Evolutionary conservation across 495 filamentous ascomycete genomes (phyloP).

Genomic region (Talaromyces nanjingensis): DNA sequence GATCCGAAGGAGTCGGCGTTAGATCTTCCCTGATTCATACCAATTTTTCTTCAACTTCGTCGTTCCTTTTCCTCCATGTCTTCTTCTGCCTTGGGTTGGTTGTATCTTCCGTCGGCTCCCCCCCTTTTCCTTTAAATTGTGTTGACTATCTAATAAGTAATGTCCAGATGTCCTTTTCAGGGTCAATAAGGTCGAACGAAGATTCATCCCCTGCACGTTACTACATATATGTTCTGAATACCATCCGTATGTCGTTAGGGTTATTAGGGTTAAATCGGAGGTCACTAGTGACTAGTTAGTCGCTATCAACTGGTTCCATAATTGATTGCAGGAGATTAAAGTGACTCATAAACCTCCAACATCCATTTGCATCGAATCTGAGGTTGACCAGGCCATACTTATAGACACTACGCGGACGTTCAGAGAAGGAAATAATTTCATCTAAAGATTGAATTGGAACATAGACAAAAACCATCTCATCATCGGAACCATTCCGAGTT

Average conservation of each 20-base stretch:
- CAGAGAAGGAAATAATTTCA: too few species aligned
- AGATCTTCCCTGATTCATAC: not conserved
- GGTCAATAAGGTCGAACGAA: not conserved
- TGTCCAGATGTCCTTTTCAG: too few species aligned
- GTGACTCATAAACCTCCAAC: not conserved
- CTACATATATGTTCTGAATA: too few species aligned
- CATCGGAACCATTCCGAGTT: not conserved
- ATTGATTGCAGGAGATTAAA: not conserved
- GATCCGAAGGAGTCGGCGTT: not conserved
- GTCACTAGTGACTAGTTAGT: too few species aligned
- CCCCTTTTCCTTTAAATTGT: too few species aligned
- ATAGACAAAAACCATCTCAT: not conserved
- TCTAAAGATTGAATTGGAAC: too few species aligned
- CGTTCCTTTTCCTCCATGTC: not conserved
- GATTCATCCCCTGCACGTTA: too few species aligned
- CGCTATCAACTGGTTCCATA: not conserved
- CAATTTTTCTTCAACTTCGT: not conserved
- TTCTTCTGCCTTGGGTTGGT: not conserved
- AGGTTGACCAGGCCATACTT: not conserved
- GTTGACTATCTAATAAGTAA: too few species aligned
- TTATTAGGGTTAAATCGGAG: not conserved
- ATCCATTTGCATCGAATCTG: not conserved
- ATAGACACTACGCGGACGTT: not conserved
- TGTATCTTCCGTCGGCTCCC: too few species aligned
- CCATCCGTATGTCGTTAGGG: not conserved